These are phyloP conservation scores for Malassezia dermatis DNA, from an alignment of 1,284 basidiomycete species.

Conservation along the genomic window DNA sequence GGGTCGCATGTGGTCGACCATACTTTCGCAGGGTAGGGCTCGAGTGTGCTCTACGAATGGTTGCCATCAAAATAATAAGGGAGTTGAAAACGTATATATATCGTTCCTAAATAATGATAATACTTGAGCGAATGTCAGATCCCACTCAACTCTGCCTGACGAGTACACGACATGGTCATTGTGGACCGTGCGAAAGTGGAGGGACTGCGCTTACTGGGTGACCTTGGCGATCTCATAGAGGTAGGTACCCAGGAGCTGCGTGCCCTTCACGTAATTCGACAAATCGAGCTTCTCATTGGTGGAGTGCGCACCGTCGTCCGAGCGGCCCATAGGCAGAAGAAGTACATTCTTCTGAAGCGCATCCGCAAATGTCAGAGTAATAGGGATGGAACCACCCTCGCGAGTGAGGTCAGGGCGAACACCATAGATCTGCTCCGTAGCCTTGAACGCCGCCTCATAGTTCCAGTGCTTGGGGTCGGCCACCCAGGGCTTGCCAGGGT, in stretches of 20 bases:
- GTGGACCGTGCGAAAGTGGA: not conserved
- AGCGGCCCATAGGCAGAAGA: slow-evolving; percentile 71
- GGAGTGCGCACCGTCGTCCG: slow-evolving; percentile 72
- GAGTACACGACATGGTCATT: not conserved
- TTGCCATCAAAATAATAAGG: not conserved
- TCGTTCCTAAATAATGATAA: not conserved
- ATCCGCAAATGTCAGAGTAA: slow-evolving; percentile 90
- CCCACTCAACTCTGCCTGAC: not conserved
- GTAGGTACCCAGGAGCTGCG: slow-evolving; percentile 63
- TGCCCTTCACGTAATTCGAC: slow-evolving; percentile 81
- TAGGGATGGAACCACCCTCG: slow-evolving; percentile 92
- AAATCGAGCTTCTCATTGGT: slow-evolving; percentile 93
- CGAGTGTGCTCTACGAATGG: not conserved
- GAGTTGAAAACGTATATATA: not conserved
- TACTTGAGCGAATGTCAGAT: not conserved
- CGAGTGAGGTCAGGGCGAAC: slow-evolving; percentile 76
- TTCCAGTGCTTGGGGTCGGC: slow-evolving; percentile 66
- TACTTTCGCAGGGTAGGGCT: not conserved
- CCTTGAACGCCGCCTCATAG: slow-evolving; percentile 78
- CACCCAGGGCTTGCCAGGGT: slow-evolving; percentile 45
- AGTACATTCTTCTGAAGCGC: slow-evolving; percentile 55
- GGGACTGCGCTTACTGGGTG: not conserved
- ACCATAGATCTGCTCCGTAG: slow-evolving; percentile 70
- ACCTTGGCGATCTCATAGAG: slow-evolving; percentile 55
- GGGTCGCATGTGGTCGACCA: not conserved